These are phyloP conservation scores for Purpureocillium lavendulum DNA, from an alignment of 2,329 filamentous ascomycete genomes.

Conservation along the genomic window DNA sequence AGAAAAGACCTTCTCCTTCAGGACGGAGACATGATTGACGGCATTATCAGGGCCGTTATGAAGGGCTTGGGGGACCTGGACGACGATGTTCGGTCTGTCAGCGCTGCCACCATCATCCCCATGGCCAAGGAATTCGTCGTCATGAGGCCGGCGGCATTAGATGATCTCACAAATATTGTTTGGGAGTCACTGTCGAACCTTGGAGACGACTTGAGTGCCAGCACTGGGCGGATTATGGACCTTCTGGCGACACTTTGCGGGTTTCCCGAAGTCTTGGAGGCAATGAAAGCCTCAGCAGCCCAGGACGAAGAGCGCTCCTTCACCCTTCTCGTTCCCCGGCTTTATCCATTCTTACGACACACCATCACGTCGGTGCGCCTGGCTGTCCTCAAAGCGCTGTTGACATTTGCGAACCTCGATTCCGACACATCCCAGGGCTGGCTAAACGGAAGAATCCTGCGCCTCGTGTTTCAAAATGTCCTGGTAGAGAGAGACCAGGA, in stretches of 20 bases:
- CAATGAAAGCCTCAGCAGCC: constrained; percentile 85
- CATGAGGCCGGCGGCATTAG: constrained; percentile 68
- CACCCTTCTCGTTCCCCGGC: constrained; percentile 79
- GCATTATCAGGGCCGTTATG: constrained; percentile 87
- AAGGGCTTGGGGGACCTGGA: constrained; percentile 85
- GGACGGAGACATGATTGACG: constrained; percentile 81
- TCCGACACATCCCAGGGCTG: constrained; percentile 75
- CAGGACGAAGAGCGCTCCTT: constrained; percentile 84
- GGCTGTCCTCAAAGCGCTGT: constrained; percentile 83
- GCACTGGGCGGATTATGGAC: constrained; percentile 98
- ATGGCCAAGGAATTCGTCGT: constrained; percentile 93
- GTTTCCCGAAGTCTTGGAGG: constrained; percentile 83
- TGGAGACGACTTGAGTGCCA: constrained; percentile 94
- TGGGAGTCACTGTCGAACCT: constrained; percentile 96
- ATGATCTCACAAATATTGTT: constrained; percentile 82
- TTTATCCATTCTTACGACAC: constrained; percentile 93
- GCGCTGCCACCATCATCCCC: constrained; percentile 92
- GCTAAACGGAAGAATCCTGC: constrained; percentile 82
- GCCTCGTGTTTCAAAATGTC: constrained; percentile 90
- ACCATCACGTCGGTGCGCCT: constrained; percentile 94
- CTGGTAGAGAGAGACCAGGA: constrained; percentile 84
- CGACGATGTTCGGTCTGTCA: constrained; percentile 93
- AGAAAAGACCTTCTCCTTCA: constrained; percentile 84
- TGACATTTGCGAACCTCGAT: constrained; percentile 86
- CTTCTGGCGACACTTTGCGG: constrained; percentile 90